Evolutionary conservation across 305 asterid genomes (phyloP).

Genomic region (Plantago rigida): DNA sequence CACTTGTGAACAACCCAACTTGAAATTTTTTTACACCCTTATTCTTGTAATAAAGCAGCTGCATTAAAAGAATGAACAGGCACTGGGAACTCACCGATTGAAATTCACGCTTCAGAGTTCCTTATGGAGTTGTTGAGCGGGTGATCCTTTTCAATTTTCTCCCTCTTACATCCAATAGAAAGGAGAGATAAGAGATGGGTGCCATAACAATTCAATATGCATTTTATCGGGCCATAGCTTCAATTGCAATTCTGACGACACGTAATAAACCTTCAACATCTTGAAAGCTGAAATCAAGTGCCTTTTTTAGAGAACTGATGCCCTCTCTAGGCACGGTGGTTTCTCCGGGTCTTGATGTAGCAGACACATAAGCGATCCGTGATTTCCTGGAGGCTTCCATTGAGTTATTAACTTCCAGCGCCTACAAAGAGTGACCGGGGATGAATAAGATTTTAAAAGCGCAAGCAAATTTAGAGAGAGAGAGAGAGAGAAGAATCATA

Average conservation of each 20-base stretch:
- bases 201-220: slow-evolving; percentile 16
- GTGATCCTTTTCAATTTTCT: slow-evolving; percentile 10
- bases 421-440: slow-evolving; percentile 39
- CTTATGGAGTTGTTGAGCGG: slow-evolving; percentile 15
- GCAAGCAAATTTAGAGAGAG: not conserved
- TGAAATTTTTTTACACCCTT: slow-evolving; percentile 24
- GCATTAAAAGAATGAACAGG: slow-evolving; percentile 30
- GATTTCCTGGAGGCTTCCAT: slow-evolving; percentile 96
- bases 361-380: slow-evolving; percentile 55
- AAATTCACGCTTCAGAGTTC: slow-evolving; percentile 22
- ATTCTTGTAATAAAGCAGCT: slow-evolving; percentile 29
- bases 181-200: slow-evolving; percentile 25
- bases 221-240: slow-evolving; percentile 50
- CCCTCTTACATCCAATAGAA: slow-evolving; percentile 14
- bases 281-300: slow-evolving; percentile 83
- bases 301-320: slow-evolving; percentile 52
- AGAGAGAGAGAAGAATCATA: too few relatives aligned
- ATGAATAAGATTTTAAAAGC: not conserved
- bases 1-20: slow-evolving; percentile 2
- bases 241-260: slow-evolving; percentile 77
- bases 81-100: slow-evolving; percentile 25
- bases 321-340: slow-evolving; percentile 43
- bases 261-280: slow-evolving; percentile 74
- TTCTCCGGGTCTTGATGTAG: slow-evolving; percentile 50
- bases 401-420: slow-evolving; percentile 67